Evolutionary conservation across 2,329 filamentous ascomycete species (phyloP).

Genomic region (Colletotrichum sp.): DNA sequence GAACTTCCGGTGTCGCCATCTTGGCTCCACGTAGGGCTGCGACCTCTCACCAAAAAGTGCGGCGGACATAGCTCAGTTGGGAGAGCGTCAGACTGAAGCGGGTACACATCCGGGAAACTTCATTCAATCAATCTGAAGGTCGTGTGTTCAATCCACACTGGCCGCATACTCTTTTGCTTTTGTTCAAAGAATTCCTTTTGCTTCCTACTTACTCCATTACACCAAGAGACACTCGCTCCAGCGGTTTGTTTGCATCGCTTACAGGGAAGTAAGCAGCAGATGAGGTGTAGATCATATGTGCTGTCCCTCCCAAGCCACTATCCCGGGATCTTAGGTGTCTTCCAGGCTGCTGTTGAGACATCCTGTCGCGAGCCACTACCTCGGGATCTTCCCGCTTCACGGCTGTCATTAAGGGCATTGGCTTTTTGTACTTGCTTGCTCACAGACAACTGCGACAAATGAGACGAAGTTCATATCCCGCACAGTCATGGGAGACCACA

Average conservation of each 20-base stretch:
- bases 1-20: not conserved
- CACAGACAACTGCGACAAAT: no score
- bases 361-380: not conserved
- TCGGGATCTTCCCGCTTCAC: no score
- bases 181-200: not conserved
- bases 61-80: not conserved
- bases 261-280: not conserved
- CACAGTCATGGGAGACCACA: no score
- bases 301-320: not conserved
- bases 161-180: not conserved
- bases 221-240: not conserved
- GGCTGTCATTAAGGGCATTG: fast-evolving
- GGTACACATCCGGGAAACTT: not conserved
- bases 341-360: not conserved
- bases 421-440: no score
- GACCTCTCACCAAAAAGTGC: not conserved
- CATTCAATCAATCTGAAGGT: not conserved
- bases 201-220: not conserved
- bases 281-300: not conserved
- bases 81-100: not conserved
- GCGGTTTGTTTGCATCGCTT: not conserved
- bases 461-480: no score
- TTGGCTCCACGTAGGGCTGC: not conserved
- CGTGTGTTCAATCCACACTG: not conserved
- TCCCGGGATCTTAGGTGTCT: not conserved